These are phyloP conservation scores for Psilocybe mexicana DNA, from an alignment of 1,284 basidiomycete species.

Conservation along the genomic window DNA sequence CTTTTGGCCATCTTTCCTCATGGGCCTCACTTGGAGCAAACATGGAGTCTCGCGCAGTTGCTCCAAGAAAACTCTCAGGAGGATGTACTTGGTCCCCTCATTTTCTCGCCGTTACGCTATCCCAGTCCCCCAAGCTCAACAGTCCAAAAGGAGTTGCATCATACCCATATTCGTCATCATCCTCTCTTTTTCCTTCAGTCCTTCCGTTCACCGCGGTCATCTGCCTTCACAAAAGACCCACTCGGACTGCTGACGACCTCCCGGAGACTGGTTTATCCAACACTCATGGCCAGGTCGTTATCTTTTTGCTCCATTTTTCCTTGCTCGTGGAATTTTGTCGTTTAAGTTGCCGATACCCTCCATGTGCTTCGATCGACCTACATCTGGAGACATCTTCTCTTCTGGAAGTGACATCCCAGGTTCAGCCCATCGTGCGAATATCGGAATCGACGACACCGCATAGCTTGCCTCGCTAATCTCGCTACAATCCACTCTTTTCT, in stretches of 20 bases:
- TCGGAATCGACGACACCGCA: not conserved
- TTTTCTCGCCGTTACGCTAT: not conserved
- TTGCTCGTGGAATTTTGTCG: not conserved
- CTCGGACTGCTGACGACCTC: not conserved
- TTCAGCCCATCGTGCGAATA: slow-evolving; percentile 18
- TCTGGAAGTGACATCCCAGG: slow-evolving; percentile 14
- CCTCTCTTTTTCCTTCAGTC: not conserved
- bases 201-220: not conserved
- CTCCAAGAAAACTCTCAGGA: not conserved
- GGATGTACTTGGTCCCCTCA: not conserved
- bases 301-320: not conserved
- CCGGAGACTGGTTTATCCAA: slow-evolving; percentile 4
- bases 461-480: not conserved
- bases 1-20: not conserved
- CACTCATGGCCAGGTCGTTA: not conserved
- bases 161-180: not conserved
- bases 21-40: not conserved
- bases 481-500: slow-evolving; percentile 7
- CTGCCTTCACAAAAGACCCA: not conserved
- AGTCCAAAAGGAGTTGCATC: not conserved
- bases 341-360: slow-evolving; percentile 1
- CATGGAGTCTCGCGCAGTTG: not conserved
- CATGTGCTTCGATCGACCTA: slow-evolving; percentile 6
- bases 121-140: not conserved
- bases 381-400: slow-evolving; percentile 4